phyloP scores from a whole-genome alignment of 2,329 filamentous ascomycete genomes.

The Hirsutella thompsonii region DNA sequence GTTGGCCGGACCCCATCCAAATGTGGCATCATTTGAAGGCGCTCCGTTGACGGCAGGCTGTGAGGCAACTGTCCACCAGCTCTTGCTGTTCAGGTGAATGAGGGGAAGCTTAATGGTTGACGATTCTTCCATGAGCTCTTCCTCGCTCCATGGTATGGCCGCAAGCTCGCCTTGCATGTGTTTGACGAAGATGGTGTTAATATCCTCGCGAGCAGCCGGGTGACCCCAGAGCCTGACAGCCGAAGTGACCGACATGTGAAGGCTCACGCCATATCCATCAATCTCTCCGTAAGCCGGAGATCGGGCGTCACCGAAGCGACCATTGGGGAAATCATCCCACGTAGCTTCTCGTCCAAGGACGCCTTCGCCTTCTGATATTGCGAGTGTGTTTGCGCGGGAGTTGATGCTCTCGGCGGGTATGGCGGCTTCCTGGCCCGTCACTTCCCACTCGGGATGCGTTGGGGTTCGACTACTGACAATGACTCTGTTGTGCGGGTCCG shows the following conservation, averaged over 20 bases:
- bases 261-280: slow-evolving; percentile 91
- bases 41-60: slow-evolving; percentile 89
- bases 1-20: slow-evolving; percentile 85
- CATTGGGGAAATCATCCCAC: slow-evolving; percentile 98
- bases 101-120: slow-evolving; percentile 66
- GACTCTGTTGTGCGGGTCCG: slow-evolving; percentile 75
- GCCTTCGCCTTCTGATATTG: slow-evolving; percentile 89
- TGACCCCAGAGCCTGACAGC: slow-evolving; percentile 78
- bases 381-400: slow-evolving; percentile 70
- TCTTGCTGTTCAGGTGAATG: slow-evolving; percentile 60
- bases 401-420: slow-evolving; percentile 64
- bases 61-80: slow-evolving; percentile 94
- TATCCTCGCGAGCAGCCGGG: slow-evolving; percentile 56
- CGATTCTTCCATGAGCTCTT: slow-evolving; percentile 74
- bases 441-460: slow-evolving; percentile 53
- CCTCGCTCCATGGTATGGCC: slow-evolving; percentile 89
- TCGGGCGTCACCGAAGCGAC: slow-evolving; percentile 84
- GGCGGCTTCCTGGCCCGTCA: slow-evolving; percentile 63
- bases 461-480: slow-evolving; percentile 58
- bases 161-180: slow-evolving; percentile 69
- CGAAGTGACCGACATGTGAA: slow-evolving; percentile 79
- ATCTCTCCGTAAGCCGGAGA: slow-evolving; percentile 94
- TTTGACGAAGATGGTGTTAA: slow-evolving; percentile 66
- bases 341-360: slow-evolving; percentile 85
- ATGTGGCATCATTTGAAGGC: slow-evolving; percentile 60